phyloP scores from a whole-genome alignment of 257 asterid genomes.

The Solanum pennellii region DNA sequence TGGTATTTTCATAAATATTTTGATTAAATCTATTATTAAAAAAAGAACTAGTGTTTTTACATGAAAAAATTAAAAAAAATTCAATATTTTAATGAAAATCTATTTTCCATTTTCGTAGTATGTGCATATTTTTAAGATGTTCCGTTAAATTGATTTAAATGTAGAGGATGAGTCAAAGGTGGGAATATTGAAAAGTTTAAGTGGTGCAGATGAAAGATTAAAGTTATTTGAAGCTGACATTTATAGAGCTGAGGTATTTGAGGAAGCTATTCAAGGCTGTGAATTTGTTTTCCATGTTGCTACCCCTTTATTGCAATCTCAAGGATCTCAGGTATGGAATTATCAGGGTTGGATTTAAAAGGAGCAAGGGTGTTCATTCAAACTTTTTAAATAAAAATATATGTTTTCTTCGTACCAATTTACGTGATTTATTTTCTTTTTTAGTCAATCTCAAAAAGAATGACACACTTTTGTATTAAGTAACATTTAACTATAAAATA shows the following conservation, averaged over 20 bases:
- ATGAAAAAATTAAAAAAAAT: too few species aligned
- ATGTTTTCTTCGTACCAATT: too few species aligned
- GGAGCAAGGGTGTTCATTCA: too few species aligned
- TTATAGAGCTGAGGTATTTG: slow-evolving; percentile 40
- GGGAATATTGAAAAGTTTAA: slow-evolving; percentile 35
- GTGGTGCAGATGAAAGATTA: slow-evolving; percentile 25
- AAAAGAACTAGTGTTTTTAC: too few species aligned
- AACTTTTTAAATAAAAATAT: too few species aligned
- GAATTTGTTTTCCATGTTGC: slow-evolving; percentile 51
- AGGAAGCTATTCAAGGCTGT: slow-evolving; percentile 41
- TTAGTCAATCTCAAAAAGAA: too few species aligned
- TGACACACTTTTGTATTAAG: too few species aligned
- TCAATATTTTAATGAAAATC: background rate
- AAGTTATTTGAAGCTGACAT: slow-evolving; percentile 53
- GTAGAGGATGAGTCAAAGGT: slow-evolving; percentile 50
- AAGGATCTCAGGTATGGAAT: slow-evolving; percentile 11
- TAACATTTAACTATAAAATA: too few species aligned
- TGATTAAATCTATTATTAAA: too few species aligned
- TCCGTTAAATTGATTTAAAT: background rate
- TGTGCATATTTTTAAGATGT: background rate
- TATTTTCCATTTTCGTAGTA: too few species aligned
- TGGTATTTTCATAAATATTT: too few species aligned
- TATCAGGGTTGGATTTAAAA: background rate
- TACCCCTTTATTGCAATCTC: slow-evolving; percentile 36
- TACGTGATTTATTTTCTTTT: too few species aligned